phyloP scores from a whole-genome alignment of 2,329 filamentous ascomycete genomes.

The Magnaporthales sp. region DNA sequence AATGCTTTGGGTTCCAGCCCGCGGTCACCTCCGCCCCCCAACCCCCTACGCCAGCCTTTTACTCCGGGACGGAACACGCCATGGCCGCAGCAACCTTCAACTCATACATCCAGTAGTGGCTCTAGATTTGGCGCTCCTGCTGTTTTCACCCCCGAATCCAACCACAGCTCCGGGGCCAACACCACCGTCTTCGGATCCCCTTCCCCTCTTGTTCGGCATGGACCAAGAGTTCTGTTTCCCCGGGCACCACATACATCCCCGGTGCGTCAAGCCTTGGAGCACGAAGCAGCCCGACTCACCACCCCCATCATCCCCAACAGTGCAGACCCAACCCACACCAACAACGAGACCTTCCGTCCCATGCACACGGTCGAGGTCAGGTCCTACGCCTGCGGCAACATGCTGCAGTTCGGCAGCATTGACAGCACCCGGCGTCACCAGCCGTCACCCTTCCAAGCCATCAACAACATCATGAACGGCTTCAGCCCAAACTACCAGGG shows the following conservation, averaged over 20 bases:
- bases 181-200: background rate
- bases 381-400: too few relatives aligned
- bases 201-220: background rate
- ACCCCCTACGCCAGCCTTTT: background rate
- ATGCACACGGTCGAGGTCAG: background rate
- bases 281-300: background rate
- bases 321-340: background rate
- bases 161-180: background rate
- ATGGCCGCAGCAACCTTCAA: background rate
- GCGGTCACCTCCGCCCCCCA: background rate
- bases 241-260: background rate
- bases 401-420: too few relatives aligned
- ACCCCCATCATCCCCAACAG: background rate
- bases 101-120: background rate
- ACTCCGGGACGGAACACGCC: background rate
- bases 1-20: background rate
- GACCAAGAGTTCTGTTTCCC: background rate
- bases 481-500: conserved; percentile 30
- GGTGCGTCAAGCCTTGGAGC: background rate
- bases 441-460: background rate
- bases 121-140: background rate
- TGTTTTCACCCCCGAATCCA: background rate
- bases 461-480: conserved; percentile 10
- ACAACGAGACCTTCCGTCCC: background rate
- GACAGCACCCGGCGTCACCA: background rate